Conservation (phyloP, 805 yeast species). For the Starmerella bombicola region DNA sequence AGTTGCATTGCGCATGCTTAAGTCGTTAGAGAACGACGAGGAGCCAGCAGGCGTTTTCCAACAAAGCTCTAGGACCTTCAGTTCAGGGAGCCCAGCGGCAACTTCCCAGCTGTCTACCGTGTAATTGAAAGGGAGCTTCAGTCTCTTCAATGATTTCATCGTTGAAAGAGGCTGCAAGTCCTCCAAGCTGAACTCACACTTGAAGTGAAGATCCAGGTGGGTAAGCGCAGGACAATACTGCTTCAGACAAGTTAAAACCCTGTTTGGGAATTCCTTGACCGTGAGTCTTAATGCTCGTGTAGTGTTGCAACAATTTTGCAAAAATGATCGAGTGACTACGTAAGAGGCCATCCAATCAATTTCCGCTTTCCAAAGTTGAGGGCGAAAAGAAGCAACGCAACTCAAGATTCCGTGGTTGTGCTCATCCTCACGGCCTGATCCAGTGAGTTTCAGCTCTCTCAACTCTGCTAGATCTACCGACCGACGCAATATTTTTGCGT, state of each 20-base stretch:
- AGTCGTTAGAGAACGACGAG: constrained; percentile 1
- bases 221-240: constrained; percentile 7
- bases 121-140: constrained; percentile 18
- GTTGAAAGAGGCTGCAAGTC: constrained; percentile 13
- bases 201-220: constrained; percentile 9
- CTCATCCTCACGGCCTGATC: constrained; percentile 14
- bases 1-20: not conserved
- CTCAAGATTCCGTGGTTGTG: constrained; percentile 11
- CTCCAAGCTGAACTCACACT: constrained; percentile 9
- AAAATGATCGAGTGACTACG: constrained; percentile 1
- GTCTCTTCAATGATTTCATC: constrained; percentile 6
- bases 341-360: constrained; percentile 19
- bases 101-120: constrained; percentile 17
- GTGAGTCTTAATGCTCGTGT: constrained; percentile 12
- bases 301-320: constrained; percentile 6
- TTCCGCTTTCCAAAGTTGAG: constrained; percentile 9
- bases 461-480: constrained; percentile 14
- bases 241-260: constrained; percentile 1
- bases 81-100: constrained; percentile 6
- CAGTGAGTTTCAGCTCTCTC: constrained; percentile 12
- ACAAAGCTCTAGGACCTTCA: constrained; percentile 13
- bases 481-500: constrained; percentile 4
- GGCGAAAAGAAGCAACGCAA: constrained; percentile 3
- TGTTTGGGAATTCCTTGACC: constrained; percentile 10
- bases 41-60: not conserved